A percentile compares a stretch with the other conserved stretches of the same genome.
These are phyloP conservation scores for Eucommia ulmoides DNA, from an alignment of 257 asterid genomes.

Conservation along the genomic window DNA sequence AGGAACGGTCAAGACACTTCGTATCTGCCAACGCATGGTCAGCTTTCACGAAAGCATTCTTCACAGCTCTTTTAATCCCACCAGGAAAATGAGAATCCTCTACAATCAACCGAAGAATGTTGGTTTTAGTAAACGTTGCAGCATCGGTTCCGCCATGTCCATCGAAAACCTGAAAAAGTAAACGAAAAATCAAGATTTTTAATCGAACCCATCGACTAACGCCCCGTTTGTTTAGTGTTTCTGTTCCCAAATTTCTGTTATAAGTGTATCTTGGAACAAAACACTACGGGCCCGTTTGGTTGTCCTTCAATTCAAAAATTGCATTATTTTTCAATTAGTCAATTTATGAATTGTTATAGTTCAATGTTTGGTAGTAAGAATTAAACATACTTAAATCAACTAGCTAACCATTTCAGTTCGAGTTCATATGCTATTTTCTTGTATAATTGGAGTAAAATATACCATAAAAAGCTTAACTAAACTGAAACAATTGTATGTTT, in stretches of 20 bases:
- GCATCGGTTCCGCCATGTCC: constrained; percentile 88
- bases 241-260: too few species aligned
- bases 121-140: constrained; percentile 59
- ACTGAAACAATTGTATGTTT: too few species aligned
- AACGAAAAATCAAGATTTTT: constrained; percentile 4
- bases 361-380: too few species aligned
- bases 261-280: too few species aligned
- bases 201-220: too few species aligned
- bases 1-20: constrained; percentile 47
- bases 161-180: constrained; percentile 58
- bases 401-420: too few species aligned
- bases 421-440: too few species aligned
- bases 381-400: too few species aligned
- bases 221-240: too few species aligned
- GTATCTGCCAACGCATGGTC: constrained; percentile 70
- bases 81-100: constrained; percentile 69
- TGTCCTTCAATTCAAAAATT: background rate
- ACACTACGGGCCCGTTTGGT: background rate
- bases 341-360: too few species aligned
- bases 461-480: too few species aligned
- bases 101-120: constrained; percentile 44
- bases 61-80: constrained; percentile 47
- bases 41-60: constrained; percentile 61
- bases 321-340: background rate
- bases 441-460: too few species aligned